A percentile compares a stretch with the other conserved stretches of the same genome.
Evolutionary conservation across 768 basidiomycete species (phyloP).

Genomic region (Imleria badia): DNA sequence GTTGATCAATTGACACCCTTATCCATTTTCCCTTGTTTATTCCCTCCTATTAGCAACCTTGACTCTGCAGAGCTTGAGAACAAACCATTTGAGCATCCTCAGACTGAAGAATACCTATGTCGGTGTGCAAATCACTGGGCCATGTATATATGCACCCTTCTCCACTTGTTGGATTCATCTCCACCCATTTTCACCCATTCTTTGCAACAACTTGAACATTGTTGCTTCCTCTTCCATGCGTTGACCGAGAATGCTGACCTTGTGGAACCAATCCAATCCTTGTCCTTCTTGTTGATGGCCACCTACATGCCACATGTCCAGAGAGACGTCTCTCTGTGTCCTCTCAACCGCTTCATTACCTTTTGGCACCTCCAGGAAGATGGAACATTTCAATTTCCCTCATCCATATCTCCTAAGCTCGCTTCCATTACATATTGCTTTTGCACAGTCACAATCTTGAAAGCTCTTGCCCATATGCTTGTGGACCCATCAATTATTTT

Average conservation of each 20-base stretch:
- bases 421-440: background rate
- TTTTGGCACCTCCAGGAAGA: conserved; percentile 1
- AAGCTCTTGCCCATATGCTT: background rate
- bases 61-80: background rate
- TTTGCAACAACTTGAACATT: background rate
- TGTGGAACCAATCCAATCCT: too few species aligned
- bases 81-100: background rate
- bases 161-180: background rate
- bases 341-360: background rate
- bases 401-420: background rate
- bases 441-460: background rate
- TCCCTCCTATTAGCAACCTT: background rate
- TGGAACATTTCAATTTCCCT: background rate
- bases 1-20: background rate
- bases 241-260: too few species aligned
- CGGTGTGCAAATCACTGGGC: background rate
- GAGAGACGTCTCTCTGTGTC: background rate
- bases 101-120: background rate
- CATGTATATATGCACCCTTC: background rate
- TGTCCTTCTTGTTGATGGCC: background rate
- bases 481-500: background rate
- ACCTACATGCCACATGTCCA: background rate
- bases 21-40: background rate
- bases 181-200: background rate
- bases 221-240: too few species aligned